Conservation (phyloP, 2,329 filamentous ascomycete species). For the Fusarium mangiferae region DNA sequence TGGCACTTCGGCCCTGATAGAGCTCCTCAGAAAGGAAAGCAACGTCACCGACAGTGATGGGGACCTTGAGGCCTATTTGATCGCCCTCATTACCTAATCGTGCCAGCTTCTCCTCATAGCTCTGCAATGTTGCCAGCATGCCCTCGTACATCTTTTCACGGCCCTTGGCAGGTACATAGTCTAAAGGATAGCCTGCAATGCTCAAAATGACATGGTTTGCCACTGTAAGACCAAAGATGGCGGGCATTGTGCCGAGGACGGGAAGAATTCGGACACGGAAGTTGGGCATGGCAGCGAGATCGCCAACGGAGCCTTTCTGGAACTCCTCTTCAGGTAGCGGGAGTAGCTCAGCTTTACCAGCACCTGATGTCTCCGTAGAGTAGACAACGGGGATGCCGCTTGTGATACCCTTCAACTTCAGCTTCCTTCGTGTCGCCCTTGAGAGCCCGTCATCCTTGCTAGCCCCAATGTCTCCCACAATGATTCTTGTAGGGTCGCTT, state of each 20-base stretch:
- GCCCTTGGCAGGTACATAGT: slow-evolving; percentile 82
- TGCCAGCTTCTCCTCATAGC: slow-evolving; percentile 80
- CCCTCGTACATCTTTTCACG: slow-evolving; percentile 93
- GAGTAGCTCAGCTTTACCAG: slow-evolving; percentile 89
- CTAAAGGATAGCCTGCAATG: slow-evolving; percentile 84
- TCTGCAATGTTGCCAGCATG: slow-evolving; percentile 79
- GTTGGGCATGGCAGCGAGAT: slow-evolving; percentile 88
- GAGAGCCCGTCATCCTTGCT: slow-evolving; percentile 92
- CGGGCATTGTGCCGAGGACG: slow-evolving; percentile 96
- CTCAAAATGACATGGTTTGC: slow-evolving; percentile 93
- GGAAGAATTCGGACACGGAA: slow-evolving; percentile 96
- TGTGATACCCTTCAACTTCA: slow-evolving; percentile 81
- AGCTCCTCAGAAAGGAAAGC: slow-evolving; percentile 92
- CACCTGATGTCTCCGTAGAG: slow-evolving; percentile 88
- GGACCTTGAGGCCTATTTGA: slow-evolving; percentile 77
- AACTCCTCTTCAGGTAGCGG: slow-evolving; percentile 91
- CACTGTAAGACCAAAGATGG: slow-evolving; percentile 89
- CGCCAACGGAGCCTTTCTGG: slow-evolving; percentile 83
- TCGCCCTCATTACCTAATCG: slow-evolving; percentile 50
- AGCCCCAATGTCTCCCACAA: slow-evolving; percentile 89
- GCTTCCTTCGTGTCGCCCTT: slow-evolving; percentile 79
- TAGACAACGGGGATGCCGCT: slow-evolving; percentile 92
- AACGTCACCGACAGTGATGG: slow-evolving; percentile 81
- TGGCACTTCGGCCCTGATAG: slow-evolving; percentile 81
- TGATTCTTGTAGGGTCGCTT: slow-evolving; percentile 83